Percentiles rank a stretch among this genome's conserved stretches.
phyloP scores from a whole-genome alignment of 371 early-diverging fungal species.

The Basidiobolus meristosporus region DNA sequence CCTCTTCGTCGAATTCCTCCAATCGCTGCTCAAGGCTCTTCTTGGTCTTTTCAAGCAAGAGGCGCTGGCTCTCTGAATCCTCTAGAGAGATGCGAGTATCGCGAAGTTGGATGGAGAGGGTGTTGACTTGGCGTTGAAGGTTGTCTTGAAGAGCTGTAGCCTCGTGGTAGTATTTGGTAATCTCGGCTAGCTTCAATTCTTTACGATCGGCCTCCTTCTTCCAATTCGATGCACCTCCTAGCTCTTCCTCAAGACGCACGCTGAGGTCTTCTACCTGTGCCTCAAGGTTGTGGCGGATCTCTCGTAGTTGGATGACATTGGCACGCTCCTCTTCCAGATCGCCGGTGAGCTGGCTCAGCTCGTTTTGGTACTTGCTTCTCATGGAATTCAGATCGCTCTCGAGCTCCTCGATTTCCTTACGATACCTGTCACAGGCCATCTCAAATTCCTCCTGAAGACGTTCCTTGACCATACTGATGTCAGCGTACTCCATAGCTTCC shows the following conservation, averaged over 20 bases:
- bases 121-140: slow-evolving; percentile 18
- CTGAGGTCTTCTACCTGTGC: slow-evolving; percentile 24
- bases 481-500: slow-evolving; percentile 28
- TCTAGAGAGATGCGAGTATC: slow-evolving; percentile 29
- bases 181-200: slow-evolving; percentile 30
- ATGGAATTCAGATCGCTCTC: slow-evolving; percentile 34
- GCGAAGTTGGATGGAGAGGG: slow-evolving; percentile 19
- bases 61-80: slow-evolving; percentile 33
- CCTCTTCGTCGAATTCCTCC: slow-evolving; percentile 54
- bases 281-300: slow-evolving; percentile 29
- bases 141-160: slow-evolving; percentile 23
- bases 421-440: slow-evolving; percentile 36
- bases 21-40: slow-evolving; percentile 41
- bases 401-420: slow-evolving; percentile 47
- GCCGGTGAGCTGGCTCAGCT: slow-evolving; percentile 43
- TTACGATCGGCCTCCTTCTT: slow-evolving; percentile 48
- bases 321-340: slow-evolving; percentile 59
- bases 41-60: slow-evolving; percentile 39
- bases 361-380: slow-evolving; percentile 51
- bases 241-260: slow-evolving; percentile 26
- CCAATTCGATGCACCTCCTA: slow-evolving; percentile 19
- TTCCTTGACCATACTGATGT: slow-evolving; percentile 34
- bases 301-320: slow-evolving; percentile 34
- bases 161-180: slow-evolving; percentile 23
- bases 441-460: slow-evolving; percentile 55